Base-by-base conservation (phyloP, 148 eudicot genomes). In the Vaccinium myrtillus region DNA sequence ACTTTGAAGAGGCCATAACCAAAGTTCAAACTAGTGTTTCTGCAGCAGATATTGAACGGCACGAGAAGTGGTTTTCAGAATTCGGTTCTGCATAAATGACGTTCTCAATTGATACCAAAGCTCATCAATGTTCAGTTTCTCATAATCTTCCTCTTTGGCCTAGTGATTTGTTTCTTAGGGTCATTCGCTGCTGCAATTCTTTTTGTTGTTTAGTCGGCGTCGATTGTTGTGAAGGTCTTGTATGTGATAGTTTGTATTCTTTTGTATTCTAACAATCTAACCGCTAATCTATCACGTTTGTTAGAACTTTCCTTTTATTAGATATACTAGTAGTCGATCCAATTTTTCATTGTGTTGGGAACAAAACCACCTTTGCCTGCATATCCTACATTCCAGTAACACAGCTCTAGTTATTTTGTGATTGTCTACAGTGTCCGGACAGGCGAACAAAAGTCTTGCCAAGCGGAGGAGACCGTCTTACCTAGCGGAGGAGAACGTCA, bases 11-110 rank as follows among this genome's bases (percentile, higher is more conserved):
- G 88, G 99, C 98, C 83, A 80, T 95, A 32, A 85, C 89, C 76
- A 95, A 95, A 90, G 98, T 97, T 81, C 99, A 97, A 83, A 93
- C 98, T 1, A 97, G 98, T 85, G 99, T 97, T 86, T 94, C 98
- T 0, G 92, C 98, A 39, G 82, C 94, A 76, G 98, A 97, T 81
- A 97, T 97, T 36, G 99, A 95, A 88, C 91, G 92, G 53, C 99
- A 97, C n/a, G 98, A 94, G 86, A 97, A 97, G 83, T 97, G 99
- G 99, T 88, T 94, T 79, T 49, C 90, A 19, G 98, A 97, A 85
- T 95, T 97, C 48, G 99, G 99, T 59, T 97, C 99, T 56, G 98
- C 99, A 21, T 97, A 88, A 89, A 30, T 69, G 18, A 61, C 74
- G 30, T 25, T 25, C 11, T 39, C 53, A 19, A 19, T 51, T 11